phyloP scores from a whole-genome alignment of 805 yeast genomes.

The Ogataea saltuana region DNA sequence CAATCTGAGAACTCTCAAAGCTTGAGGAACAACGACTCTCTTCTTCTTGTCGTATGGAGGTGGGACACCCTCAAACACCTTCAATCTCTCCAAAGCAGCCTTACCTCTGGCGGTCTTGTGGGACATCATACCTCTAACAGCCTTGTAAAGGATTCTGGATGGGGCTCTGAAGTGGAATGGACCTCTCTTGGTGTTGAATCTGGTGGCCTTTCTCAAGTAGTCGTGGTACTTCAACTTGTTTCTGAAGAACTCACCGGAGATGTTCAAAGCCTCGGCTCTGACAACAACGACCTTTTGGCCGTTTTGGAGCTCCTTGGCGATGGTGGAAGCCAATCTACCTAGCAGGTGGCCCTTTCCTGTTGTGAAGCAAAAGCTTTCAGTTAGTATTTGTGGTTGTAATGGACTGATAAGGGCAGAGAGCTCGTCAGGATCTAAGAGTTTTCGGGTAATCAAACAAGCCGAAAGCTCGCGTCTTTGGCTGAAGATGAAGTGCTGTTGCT shows the following conservation, averaged over 20 bases:
- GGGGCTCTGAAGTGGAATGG: constrained; percentile 99
- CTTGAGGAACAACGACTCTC: constrained; percentile 99
- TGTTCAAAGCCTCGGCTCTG: constrained; percentile 97
- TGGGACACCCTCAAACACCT: constrained; percentile 99
- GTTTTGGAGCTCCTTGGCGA: constrained; percentile 97
- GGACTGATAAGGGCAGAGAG: neutral
- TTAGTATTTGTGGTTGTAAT: neutral
- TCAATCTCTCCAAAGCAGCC: constrained; percentile 98
- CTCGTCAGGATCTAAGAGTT: neutral
- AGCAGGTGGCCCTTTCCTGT: constrained; percentile 95
- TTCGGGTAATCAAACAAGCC: too few species aligned
- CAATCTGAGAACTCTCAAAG: constrained; percentile 97
- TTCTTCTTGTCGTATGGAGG: constrained; percentile 99
- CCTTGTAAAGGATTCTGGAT: constrained; percentile 99
- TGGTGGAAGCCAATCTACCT: constrained; percentile 98
- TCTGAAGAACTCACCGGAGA: constrained; percentile 99
- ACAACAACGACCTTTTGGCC: constrained; percentile 98
- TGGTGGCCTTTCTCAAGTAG: constrained; percentile 98
- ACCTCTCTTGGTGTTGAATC: constrained; percentile 98
- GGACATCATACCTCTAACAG: constrained; percentile 98
- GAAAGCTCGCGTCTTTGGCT: too few species aligned
- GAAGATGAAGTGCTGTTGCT: too few species aligned
- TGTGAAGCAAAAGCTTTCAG: too few species aligned
- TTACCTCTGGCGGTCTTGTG: constrained; percentile 99
- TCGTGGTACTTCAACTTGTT: constrained; percentile 99